phyloP scores from a whole-genome alignment of 352 stramenopile species.

The Globisporangium apiculatum region DNA sequence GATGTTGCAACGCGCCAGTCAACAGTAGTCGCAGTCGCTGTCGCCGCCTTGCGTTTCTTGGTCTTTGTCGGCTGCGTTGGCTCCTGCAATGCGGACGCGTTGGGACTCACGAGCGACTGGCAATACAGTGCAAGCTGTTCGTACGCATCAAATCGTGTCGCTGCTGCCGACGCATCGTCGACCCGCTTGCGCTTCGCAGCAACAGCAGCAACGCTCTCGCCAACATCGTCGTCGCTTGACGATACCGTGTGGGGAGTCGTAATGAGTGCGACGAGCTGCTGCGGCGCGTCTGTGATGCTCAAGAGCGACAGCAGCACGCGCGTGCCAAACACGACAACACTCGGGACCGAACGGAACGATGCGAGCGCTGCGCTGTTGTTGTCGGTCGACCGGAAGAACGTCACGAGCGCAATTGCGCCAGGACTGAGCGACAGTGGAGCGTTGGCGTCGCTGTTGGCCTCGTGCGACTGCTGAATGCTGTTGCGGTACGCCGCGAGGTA shows the following conservation, averaged over 20 bases:
- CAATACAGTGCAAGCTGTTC: conserved; percentile 30
- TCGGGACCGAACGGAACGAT: conserved; percentile 17
- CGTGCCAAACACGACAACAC: conserved; percentile 28
- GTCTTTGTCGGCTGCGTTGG: conserved; percentile 5
- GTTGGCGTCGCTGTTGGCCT: background rate
- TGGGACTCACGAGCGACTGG: background rate
- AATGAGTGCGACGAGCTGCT: conserved; percentile 35
- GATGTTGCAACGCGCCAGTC: conserved; percentile 6
- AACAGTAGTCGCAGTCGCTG: background rate
- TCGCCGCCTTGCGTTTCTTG: conserved; percentile 1
- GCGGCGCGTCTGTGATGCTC: conserved; percentile 20
- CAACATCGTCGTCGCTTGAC: background rate
- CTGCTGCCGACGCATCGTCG: background rate
- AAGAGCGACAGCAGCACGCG: conserved; percentile 37
- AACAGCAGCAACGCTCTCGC: background rate
- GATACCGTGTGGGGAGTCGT: conserved; percentile 7
- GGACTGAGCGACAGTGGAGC: conserved; percentile 24
- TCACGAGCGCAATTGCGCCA: conserved; percentile 39
- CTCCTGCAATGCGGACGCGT: too few species aligned
- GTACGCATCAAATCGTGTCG: conserved; percentile 21
- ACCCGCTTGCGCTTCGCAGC: conserved; percentile 19
- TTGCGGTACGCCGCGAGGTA: conserved; percentile 27
- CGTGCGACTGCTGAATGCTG: background rate
- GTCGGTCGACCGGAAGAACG: conserved; percentile 26
- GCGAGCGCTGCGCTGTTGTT: conserved; percentile 3